Conservation (phyloP, 768 basidiomycete species). For the Tremella yokohamensis region DNA sequence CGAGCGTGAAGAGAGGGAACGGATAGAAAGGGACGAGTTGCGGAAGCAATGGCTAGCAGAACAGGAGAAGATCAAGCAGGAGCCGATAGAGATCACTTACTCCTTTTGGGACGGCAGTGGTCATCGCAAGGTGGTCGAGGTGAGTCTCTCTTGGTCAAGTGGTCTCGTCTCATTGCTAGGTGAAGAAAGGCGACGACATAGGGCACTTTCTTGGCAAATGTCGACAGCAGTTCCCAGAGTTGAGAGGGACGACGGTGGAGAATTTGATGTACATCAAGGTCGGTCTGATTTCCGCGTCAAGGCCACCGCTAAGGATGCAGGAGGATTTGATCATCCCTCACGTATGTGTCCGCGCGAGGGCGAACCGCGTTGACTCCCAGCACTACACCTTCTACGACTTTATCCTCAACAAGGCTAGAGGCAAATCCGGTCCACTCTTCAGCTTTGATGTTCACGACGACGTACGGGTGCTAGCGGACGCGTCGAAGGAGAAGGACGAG, state of each 20-base stretch:
- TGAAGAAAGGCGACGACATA: slow-evolving; percentile 93
- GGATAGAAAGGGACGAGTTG: slow-evolving; percentile 79
- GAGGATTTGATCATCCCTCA: slow-evolving; percentile 98
- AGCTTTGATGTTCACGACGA: slow-evolving; percentile 99
- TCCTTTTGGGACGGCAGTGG: slow-evolving; percentile 99
- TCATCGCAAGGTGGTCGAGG: slow-evolving; percentile 84
- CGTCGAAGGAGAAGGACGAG: slow-evolving; percentile 95
- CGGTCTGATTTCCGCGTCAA: slow-evolving; percentile 24
- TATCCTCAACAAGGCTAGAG: slow-evolving; percentile 95
- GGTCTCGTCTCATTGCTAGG: slow-evolving; percentile 56
- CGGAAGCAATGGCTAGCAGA: slow-evolving; percentile 80
- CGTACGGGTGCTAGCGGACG: slow-evolving; percentile 87
- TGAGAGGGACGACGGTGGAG: slow-evolving; percentile 83
- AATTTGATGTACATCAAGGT: slow-evolving; percentile 99
- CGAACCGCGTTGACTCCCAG: slow-evolving; percentile 53
- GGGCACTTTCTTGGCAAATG: slow-evolving; percentile 87
- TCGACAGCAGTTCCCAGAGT: slow-evolving; percentile 84
- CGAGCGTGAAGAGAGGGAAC: slow-evolving; percentile 91
- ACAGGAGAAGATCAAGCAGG: slow-evolving; percentile 66
- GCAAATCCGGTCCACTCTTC: slow-evolving; percentile 96
- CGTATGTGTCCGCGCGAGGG: slow-evolving; percentile 55
- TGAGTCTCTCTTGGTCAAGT: slow-evolving; percentile 53
- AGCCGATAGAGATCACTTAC: slow-evolving; percentile 85
- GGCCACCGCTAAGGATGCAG: slow-evolving; percentile 52
- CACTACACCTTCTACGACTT: slow-evolving; percentile 99